A percentile compares a stretch with the other conserved stretches of the same genome.
Conservation (phyloP, 768 basidiomycete genomes). For the Collybia mongolica region DNA sequence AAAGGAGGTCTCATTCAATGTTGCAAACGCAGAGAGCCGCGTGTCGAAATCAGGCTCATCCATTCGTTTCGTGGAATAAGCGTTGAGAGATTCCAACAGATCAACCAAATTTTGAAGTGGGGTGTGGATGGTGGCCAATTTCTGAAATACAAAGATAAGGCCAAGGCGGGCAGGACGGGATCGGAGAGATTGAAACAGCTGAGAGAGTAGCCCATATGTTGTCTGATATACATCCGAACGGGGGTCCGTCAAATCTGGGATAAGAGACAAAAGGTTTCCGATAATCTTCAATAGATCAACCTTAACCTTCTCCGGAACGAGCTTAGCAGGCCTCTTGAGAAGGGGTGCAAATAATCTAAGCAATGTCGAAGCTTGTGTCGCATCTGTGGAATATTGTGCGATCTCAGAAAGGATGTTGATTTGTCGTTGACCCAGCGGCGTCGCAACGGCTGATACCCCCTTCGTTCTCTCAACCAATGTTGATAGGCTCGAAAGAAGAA, state of each 20-base stretch:
- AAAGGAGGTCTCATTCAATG: conserved; percentile 68
- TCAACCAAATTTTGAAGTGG: conserved; percentile 47
- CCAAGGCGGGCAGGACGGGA: conserved; percentile 68
- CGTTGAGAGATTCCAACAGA: conserved; percentile 72
- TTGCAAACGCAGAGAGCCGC: conserved; percentile 72
- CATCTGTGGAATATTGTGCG: conserved; percentile 69
- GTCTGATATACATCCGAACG: conserved; percentile 43
- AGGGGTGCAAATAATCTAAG: conserved; percentile 75
- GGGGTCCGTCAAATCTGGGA: conserved; percentile 56
- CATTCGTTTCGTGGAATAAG: conserved; percentile 77
- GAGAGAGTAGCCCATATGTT: conserved; percentile 67
- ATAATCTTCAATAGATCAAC: conserved; percentile 75
- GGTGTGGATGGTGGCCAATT: conserved; percentile 41
- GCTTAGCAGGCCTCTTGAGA: conserved; percentile 70
- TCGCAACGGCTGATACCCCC: conserved; percentile 45
- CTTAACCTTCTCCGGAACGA: conserved; percentile 86
- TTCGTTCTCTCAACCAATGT: conserved; percentile 65
- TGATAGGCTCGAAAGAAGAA: conserved; percentile 71
- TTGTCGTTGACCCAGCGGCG: conserved; percentile 76
- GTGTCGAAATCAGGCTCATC: conserved; percentile 94
- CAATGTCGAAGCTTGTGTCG: conserved; percentile 70
- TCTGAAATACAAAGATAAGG: conserved; percentile 65
- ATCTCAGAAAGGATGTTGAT: conserved; percentile 79
- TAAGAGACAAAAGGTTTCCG: conserved; percentile 60
- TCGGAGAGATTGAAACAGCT: conserved; percentile 75